Evolutionary conservation across 441 rosid species (phyloP).

Genomic region (Geranium incanum): DNA sequence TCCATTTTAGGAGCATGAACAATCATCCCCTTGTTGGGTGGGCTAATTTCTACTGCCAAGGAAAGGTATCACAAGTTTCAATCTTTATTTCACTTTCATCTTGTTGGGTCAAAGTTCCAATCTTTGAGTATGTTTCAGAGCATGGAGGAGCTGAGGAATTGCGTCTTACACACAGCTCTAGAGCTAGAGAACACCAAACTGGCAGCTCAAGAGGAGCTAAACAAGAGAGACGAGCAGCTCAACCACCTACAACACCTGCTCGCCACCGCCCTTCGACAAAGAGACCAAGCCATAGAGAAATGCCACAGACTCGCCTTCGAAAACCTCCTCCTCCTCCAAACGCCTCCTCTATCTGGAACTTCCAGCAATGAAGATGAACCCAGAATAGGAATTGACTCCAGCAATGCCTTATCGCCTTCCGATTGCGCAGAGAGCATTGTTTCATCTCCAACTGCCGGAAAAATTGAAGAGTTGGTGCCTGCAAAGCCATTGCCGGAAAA

Average conservation of each 20-base stretch:
- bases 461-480: slow-evolving; percentile 10
- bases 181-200: slow-evolving; percentile 54
- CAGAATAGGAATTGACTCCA: slow-evolving; percentile 33
- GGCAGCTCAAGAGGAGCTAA: slow-evolving; percentile 47
- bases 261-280: slow-evolving; percentile 38
- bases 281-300: slow-evolving; percentile 44
- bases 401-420: slow-evolving; percentile 49
- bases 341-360: slow-evolving; percentile 39
- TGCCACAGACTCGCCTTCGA: slow-evolving; percentile 39
- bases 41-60: slow-evolving; percentile 50
- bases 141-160: slow-evolving; percentile 55
- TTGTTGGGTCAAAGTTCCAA: neutral
- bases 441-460: slow-evolving; percentile 40
- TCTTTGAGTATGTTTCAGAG: slow-evolving; percentile 29
- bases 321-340: slow-evolving; percentile 23
- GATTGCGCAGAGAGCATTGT: slow-evolving; percentile 90
- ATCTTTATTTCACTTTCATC: neutral
- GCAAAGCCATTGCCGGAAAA: slow-evolving; percentile 21
- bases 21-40: slow-evolving; percentile 45
- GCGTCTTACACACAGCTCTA: slow-evolving; percentile 37
- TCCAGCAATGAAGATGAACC: slow-evolving; percentile 53
- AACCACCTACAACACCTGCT: slow-evolving; percentile 37
- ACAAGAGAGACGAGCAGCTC: slow-evolving; percentile 41
- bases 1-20: slow-evolving; percentile 38
- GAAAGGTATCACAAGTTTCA: slow-evolving; percentile 43